Conservation (phyloP, 1,139 yeast species). For the Geotrichum histeridarum region DNA sequence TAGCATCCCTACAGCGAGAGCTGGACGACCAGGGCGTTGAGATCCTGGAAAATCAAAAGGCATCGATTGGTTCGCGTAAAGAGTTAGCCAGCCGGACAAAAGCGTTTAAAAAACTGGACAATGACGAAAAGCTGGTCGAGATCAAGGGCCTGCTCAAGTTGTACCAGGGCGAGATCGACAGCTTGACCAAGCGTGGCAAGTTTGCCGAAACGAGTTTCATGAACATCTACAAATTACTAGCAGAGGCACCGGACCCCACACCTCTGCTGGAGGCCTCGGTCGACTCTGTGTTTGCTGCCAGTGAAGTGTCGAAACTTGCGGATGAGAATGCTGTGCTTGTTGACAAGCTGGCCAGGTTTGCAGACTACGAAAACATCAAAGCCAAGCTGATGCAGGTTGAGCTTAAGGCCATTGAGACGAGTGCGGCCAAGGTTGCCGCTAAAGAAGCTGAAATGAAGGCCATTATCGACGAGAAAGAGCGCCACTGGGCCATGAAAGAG, state of each 20-base stretch:
- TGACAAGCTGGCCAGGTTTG: constrained; percentile 57
- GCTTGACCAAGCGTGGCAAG: constrained; percentile 71
- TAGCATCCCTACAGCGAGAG: constrained; percentile 61
- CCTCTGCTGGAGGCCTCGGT: constrained; percentile 71
- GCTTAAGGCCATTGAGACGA: constrained; percentile 32
- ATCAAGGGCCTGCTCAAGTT: constrained; percentile 66
- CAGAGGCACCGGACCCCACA: constrained; percentile 91
- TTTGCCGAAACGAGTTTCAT: constrained; percentile 67
- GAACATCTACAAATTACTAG: constrained; percentile 65
- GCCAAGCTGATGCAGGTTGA: constrained; percentile 55
- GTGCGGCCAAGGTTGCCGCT: constrained; percentile 34
- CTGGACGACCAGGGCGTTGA: constrained; percentile 72
- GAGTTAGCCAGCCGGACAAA: constrained; percentile 76
- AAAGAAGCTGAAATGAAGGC: constrained; percentile 40
- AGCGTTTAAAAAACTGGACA: constrained; percentile 66
- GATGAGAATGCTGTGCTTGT: constrained; percentile 53
- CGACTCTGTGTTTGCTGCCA: constrained; percentile 57
- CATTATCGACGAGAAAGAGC: constrained; percentile 41
- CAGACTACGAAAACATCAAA: constrained; percentile 76
- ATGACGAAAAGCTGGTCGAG: constrained; percentile 59
- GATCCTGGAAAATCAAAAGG: constrained; percentile 64
- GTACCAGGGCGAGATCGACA: constrained; percentile 85
- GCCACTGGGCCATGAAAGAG: constrained; percentile 42
- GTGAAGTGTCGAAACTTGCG: constrained; percentile 51
- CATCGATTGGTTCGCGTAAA: constrained; percentile 64